A percentile compares a stretch with the other conserved stretches of the same genome.
Evolutionary conservation across 805 yeast genomes (phyloP).

Genomic region (Sugiyamaella marilandica): DNA sequence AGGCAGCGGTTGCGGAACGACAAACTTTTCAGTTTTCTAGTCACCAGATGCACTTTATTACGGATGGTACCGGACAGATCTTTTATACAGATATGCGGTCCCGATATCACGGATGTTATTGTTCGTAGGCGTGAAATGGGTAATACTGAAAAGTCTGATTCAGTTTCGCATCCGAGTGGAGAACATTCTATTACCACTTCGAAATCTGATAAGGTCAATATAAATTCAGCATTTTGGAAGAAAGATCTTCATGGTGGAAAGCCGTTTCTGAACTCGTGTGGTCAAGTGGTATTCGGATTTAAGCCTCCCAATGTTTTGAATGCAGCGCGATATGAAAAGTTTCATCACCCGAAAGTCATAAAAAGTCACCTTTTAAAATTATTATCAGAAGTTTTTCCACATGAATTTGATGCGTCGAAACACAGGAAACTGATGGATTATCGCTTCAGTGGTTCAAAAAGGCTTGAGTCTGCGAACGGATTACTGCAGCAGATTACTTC

Average conservation of each 20-base stretch:
- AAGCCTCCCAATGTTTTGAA: slow-evolving; percentile 1
- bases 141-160: neutral
- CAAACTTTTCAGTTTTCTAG: neutral
- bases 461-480: neutral
- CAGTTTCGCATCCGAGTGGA: too few species aligned
- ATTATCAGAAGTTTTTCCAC: neutral
- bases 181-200: too few species aligned
- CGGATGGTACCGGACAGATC: neutral
- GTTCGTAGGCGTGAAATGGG: neutral
- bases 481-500: neutral
- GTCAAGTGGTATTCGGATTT: slow-evolving; percentile 7
- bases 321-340: neutral
- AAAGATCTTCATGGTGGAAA: neutral
- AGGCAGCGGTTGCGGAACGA: neutral
- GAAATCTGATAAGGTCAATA: too few species aligned
- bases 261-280: neutral
- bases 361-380: neutral
- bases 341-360: neutral
- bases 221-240: too few species aligned
- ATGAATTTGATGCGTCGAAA: neutral
- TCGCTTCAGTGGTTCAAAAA: neutral
- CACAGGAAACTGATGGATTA: too few species aligned
- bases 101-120: neutral
- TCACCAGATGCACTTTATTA: neutral
- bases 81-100: neutral